Base-by-base conservation (phyloP, 169 alveolate genomes). In the Plasmodium vivax region DNA sequence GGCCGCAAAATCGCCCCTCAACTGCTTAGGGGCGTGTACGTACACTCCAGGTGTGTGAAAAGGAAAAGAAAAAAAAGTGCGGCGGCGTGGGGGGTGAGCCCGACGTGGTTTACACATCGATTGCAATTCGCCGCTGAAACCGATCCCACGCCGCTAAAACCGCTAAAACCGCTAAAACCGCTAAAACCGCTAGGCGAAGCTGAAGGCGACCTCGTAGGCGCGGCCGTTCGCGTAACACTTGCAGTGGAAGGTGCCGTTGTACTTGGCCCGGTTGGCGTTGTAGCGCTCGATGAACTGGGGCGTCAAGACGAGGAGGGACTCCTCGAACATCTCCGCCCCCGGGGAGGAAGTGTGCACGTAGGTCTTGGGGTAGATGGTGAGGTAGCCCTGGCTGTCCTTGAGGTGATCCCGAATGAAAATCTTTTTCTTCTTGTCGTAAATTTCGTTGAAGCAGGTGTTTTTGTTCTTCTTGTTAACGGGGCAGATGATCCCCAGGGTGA, bases 391-490 rank as follows among this genome's bases (percentile, higher is more conserved):
- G n/a, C 72, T 27, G 71, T 85, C 93, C 30, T 85, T 54, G 16
- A 85, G 68, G 68, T 47, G 30, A 51, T 85, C 93, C 58, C 93
- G n/a, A 30, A 85, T 85, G 43, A 75, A 85, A 19, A 47, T 36
- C 43, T 85, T 85, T 74, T 85, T 85, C 23, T 79, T 75, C 10
- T 85, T 85, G 36, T 32, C 82, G 77, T 85, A 85, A 2, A 79
- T 54, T 32, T 85, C 82, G 71, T 85, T 75, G 80, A 85, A 85
- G 27, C 93, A 85, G 10, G 51, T 41, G 9, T 85, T 85, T 43
- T 85, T 75, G 80, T 74, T 85, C 43, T 74, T 85, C 82, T 74
- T 74, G 68, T 47, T 47, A 12, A 85, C 82, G 10, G 93, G 93
- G 14, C 93, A 85, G 19, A 85, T 85, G 6, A 85, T 34, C 8